Percentiles rank a stretch among this genome's conserved stretches.
phyloP scores from a whole-genome alignment of 2,329 filamentous ascomycete genomes.

The Colletotrichum viniferum region DNA sequence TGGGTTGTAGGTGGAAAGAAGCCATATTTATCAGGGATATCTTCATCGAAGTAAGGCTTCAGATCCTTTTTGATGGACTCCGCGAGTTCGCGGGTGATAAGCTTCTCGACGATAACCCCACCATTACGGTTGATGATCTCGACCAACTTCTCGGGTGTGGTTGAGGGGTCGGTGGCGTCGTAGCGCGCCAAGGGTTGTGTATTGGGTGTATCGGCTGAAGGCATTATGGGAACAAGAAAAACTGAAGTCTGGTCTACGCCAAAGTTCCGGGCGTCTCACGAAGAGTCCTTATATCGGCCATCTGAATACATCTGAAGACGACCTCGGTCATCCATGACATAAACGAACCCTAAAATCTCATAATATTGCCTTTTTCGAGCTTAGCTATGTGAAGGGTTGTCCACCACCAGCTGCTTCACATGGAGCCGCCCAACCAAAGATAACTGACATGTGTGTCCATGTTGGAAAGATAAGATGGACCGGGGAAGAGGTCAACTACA shows the following conservation, averaged over 20 bases:
- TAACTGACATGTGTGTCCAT: not conserved
- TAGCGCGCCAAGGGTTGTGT: not conserved
- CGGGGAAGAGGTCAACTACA: not conserved
- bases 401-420: not conserved
- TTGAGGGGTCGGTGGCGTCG: slow-evolving; percentile 24
- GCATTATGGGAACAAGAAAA: not conserved
- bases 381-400: not conserved
- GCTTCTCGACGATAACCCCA: slow-evolving; percentile 39
- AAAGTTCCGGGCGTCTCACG: not conserved
- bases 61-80: slow-evolving; percentile 40
- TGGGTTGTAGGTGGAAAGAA: slow-evolving; percentile 45
- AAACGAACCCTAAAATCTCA: not conserved
- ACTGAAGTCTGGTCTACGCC: rapidly evolving
- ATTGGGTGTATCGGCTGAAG: not conserved
- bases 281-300: not conserved
- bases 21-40: slow-evolving; percentile 37
- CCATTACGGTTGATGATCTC: slow-evolving; percentile 34
- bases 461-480: not conserved
- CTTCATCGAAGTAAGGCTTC: slow-evolving; percentile 39
- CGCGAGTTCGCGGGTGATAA: slow-evolving; percentile 34
- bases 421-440: not conserved
- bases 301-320: not conserved
- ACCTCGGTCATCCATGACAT: not conserved
- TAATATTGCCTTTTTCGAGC: not conserved
- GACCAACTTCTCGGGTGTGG: slow-evolving; percentile 23